Conservation (phyloP, 2,329 filamentous ascomycete genomes). For the Ceratocystis cubensis region DNA sequence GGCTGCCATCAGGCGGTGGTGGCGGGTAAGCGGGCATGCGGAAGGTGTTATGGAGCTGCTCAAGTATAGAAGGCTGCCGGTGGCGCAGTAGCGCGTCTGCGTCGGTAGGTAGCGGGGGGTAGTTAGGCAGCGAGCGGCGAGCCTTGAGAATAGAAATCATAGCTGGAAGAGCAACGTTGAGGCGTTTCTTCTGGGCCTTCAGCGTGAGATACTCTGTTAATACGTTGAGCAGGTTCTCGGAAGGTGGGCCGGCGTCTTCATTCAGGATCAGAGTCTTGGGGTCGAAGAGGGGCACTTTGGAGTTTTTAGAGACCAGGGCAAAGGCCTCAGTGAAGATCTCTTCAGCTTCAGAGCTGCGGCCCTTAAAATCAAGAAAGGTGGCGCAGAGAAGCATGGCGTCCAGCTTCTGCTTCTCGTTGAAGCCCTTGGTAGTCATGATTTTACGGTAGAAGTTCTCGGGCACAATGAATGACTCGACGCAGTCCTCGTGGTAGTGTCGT, state of each 20-base stretch:
- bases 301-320: conserved; percentile 52
- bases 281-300: conserved; percentile 38
- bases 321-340: conserved; percentile 66
- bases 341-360: conserved; percentile 49
- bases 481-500: conserved; percentile 57
- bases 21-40: conserved; percentile 54
- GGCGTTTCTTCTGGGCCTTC: conserved; percentile 55
- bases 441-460: conserved; percentile 72
- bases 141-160: conserved; percentile 75
- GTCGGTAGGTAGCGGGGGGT: conserved; percentile 24
- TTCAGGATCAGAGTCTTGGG: conserved; percentile 50
- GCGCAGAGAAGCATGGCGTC: conserved; percentile 74
- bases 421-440: conserved; percentile 67
- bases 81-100: conserved; percentile 8
- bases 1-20: conserved; percentile 56
- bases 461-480: conserved; percentile 51
- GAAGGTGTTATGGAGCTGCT: conserved; percentile 19
- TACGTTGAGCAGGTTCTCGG: conserved; percentile 60
- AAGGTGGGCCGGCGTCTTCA: conserved; percentile 44
- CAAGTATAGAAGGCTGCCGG: conserved; percentile 15
- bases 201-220: conserved; percentile 70
- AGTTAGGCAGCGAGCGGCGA: conserved; percentile 46
- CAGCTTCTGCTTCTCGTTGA: conserved; percentile 64
- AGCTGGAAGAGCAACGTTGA: conserved; percentile 62
- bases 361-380: conserved; percentile 72